These are phyloP conservation scores for Isabelozyma pseudorhagii DNA, from an alignment of 805 yeast species.

Conservation along the genomic window DNA sequence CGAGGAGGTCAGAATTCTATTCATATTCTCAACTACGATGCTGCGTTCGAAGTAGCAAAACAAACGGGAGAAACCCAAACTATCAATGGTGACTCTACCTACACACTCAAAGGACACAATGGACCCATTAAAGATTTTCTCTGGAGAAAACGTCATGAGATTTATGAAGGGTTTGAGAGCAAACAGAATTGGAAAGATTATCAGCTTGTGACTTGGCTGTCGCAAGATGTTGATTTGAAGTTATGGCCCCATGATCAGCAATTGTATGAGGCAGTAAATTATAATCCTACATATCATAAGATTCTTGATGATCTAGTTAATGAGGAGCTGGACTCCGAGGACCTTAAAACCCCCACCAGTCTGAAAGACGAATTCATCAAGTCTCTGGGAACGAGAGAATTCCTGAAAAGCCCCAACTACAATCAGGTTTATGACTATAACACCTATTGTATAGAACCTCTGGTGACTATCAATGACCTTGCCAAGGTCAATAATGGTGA, in stretches of 20 bases:
- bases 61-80: constrained; percentile 22
- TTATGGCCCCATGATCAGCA: constrained; percentile 65
- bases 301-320: constrained; percentile 14
- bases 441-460: constrained; percentile 37
- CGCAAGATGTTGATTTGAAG: constrained; percentile 73
- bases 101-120: constrained; percentile 73
- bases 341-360: neutral
- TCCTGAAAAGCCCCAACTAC: neutral
- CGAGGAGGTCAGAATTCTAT: constrained; percentile 76
- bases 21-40: constrained; percentile 49
- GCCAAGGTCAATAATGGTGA: constrained; percentile 28
- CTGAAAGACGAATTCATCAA: neutral
- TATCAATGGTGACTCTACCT: constrained; percentile 40
- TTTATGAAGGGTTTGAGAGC: constrained; percentile 43
- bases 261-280: constrained; percentile 33
- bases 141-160: constrained; percentile 61
- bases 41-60: constrained; percentile 25
- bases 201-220: constrained; percentile 92
- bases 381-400: constrained; percentile 1
- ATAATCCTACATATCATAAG: constrained; percentile 31
- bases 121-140: constrained; percentile 85
- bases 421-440: constrained; percentile 18
- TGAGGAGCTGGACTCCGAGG: constrained; percentile 12
- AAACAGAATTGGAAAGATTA: constrained; percentile 71
- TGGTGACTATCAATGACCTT: constrained; percentile 29